A percentile compares a stretch with the other conserved stretches of the same genome.
Conservation (phyloP, 106 monocot genomes). For the Phalaenopsis aphrodite region DNA sequence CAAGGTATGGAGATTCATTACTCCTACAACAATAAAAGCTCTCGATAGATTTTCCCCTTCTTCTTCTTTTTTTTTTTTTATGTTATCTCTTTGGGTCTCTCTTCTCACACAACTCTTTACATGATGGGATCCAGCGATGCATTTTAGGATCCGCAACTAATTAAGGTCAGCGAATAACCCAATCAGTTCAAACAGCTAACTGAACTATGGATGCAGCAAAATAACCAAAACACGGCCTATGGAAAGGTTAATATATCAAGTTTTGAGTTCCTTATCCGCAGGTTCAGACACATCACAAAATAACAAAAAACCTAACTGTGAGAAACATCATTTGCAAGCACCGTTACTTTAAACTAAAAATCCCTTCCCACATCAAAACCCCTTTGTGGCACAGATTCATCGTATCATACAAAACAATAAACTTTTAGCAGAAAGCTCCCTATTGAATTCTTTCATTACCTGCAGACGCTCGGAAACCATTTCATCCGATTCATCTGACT, state of each 20-base stretch:
- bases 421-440: neutral
- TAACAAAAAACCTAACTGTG: neutral
- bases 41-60: too few species aligned
- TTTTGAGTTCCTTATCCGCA: neutral
- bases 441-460: constrained; percentile 19
- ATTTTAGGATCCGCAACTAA: neutral
- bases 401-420: neutral
- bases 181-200: neutral
- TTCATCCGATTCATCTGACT: constrained; percentile 39
- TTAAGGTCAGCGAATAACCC: neutral
- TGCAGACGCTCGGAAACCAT: constrained; percentile 36
- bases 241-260: neutral
- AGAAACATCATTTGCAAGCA: neutral
- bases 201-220: neutral
- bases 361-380: neutral
- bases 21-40: too few species aligned
- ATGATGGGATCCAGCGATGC: too few species aligned
- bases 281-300: neutral
- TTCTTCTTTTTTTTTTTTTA: too few species aligned
- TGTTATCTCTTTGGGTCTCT: too few species aligned
- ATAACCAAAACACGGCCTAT: neutral
- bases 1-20: too few species aligned
- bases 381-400: constrained; percentile 1
- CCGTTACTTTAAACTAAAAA: neutral
- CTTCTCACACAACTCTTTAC: too few species aligned